Conservation (phyloP, 805 yeast species). For the Tetrapisispora namnaoensis region DNA sequence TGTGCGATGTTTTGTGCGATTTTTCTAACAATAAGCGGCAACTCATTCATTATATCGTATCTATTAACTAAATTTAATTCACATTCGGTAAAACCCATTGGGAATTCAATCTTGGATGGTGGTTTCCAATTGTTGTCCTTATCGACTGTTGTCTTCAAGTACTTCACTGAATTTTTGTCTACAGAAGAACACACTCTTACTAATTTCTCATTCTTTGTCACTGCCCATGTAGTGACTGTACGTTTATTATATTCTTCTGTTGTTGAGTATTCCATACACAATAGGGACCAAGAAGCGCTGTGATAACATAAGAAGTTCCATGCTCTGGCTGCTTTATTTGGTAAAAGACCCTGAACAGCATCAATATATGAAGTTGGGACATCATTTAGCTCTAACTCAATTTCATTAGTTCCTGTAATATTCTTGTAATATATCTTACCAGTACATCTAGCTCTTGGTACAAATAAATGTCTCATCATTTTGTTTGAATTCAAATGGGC, state of each 20-base stretch:
- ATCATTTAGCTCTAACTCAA: conserved; percentile 17
- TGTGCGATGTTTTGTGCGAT: conserved; percentile 77
- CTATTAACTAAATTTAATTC: conserved; percentile 57
- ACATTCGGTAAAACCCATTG: conserved; percentile 34
- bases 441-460: conserved; percentile 62
- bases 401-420: conserved; percentile 3
- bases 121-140: conserved; percentile 67
- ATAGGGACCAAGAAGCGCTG: conserved; percentile 50
- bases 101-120: conserved; percentile 39
- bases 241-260: conserved; percentile 56
- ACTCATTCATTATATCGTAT: conserved; percentile 82
- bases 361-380: conserved; percentile 56
- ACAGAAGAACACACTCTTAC: conserved; percentile 40
- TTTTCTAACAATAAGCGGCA: conserved; percentile 70
- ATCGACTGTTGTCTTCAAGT: conserved; percentile 34
- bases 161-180: conserved; percentile 36
- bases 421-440: conserved; percentile 40
- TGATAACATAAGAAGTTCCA: conserved; percentile 85
- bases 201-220: conserved; percentile 47
- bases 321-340: conserved; percentile 80
- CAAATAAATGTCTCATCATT: conserved; percentile 60
- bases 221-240: conserved; percentile 25
- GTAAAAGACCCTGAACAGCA: conserved; percentile 89
- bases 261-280: conserved; percentile 80
- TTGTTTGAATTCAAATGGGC: conserved; percentile 19